Evolutionary conservation across 2,329 filamentous ascomycete species (phyloP), one percentile per base, ranked within the genome.

Genomic region (Penicillium palitans): DNA sequence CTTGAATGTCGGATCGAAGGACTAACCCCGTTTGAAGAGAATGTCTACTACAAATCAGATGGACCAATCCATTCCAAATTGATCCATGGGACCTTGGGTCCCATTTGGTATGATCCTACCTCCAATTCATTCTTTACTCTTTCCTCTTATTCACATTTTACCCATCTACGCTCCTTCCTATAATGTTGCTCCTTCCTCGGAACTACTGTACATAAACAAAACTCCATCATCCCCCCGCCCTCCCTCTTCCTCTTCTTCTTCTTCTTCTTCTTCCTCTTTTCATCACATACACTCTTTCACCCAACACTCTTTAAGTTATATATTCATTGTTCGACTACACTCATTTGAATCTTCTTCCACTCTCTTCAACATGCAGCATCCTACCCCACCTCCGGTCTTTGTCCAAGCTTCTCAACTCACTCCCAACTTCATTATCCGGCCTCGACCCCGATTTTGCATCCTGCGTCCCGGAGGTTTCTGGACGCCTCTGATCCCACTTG

Each of bases 401-500:
- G 29, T 33, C 4, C 35, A 49, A n/a, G 6, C 44, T 17, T 17
- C 39, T 33, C 55, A 58, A 6, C 27, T 37, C n/a, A 24, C 41
- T 41, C 49, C 45, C 27, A 44, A 42, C 29, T 35, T 59, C 21
- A 50, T 37, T n/a, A 55, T 42, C 19, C 69, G 65, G 6, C 68
- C 70, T 24, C 66, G 64, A 21, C 76, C 77, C 4, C 62, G 68
- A 15, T 79, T 74, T 64, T 80, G 74, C 57, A 62, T 80, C 42
- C 64, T 72, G 37, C 72, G 78, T 2, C 69, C 71, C 2, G 73
- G 74, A 39, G 68, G 72, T 7, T 58, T 61, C 7, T 57, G 72
- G 15, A 70, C 75, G 12, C 78, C 78, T 8, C 65, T 80, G 27
- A 72, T 80, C 24, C 70, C 78, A 0, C 52, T 77, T 8, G 78